Evolutionary conservation across 441 rosid species (phyloP).

Genomic region (Arabidopsis hybrid): DNA sequence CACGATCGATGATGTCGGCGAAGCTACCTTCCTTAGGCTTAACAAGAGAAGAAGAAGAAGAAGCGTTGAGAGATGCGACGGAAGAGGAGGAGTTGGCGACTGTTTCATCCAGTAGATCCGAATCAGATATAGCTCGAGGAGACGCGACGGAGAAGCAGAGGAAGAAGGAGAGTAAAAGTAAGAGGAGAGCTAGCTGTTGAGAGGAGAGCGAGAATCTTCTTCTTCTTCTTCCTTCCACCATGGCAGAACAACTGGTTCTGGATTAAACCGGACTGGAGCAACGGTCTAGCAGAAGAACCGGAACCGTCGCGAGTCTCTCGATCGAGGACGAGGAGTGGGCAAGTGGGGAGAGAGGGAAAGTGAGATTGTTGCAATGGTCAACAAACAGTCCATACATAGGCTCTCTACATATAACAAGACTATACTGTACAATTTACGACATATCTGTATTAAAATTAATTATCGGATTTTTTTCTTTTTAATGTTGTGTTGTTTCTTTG

Average conservation of each 20-base stretch:
- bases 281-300: slow-evolving; percentile 21
- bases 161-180: slow-evolving; percentile 39
- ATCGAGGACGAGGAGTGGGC: slow-evolving; percentile 24
- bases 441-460: neutral
- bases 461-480: neutral
- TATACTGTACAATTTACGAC: neutral
- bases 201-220: slow-evolving; percentile 9
- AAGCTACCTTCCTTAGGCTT: slow-evolving; percentile 78
- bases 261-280: slow-evolving; percentile 28
- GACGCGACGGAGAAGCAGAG: slow-evolving; percentile 47
- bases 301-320: slow-evolving; percentile 27
- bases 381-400: slow-evolving; percentile 30
- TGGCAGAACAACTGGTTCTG: slow-evolving; percentile 45
- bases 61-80: slow-evolving; percentile 39
- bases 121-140: slow-evolving; percentile 42
- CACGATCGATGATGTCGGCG: slow-evolving; percentile 93
- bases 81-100: slow-evolving; percentile 38
- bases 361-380: slow-evolving; percentile 33
- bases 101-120: slow-evolving; percentile 47
- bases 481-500: neutral
- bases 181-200: slow-evolving; percentile 21
- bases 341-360: slow-evolving; percentile 23
- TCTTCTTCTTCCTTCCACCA: slow-evolving; percentile 46
- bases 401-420: neutral
- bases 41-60: slow-evolving; percentile 42